Conservation (phyloP, 306 rosid species). For the Sicyos baderoa region DNA sequence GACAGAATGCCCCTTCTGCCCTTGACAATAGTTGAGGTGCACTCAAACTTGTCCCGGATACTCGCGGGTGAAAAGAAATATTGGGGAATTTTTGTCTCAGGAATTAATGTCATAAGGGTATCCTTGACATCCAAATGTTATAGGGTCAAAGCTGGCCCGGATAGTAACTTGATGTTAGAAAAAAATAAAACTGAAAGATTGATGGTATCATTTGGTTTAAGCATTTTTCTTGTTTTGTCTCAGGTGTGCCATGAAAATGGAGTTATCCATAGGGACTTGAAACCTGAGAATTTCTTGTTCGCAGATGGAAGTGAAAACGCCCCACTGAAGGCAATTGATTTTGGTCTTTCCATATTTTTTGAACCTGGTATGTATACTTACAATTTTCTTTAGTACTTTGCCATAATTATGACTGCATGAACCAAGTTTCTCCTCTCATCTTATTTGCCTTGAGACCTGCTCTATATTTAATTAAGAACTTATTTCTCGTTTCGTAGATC, state of each 20-base stretch:
- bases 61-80: too few relatives aligned
- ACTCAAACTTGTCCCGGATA: too few relatives aligned
- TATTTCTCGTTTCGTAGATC: slow-evolving; percentile 37
- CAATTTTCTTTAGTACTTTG: neutral
- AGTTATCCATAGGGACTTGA: slow-evolving; percentile 83
- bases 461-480: neutral
- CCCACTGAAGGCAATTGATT: slow-evolving; percentile 72
- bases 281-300: slow-evolving; percentile 89
- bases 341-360: slow-evolving; percentile 78
- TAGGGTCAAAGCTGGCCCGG: too few relatives aligned
- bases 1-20: too few relatives aligned
- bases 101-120: too few relatives aligned
- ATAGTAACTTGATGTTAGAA: too few relatives aligned
- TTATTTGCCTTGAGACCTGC: neutral
- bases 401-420: neutral
- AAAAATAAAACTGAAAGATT: neutral
- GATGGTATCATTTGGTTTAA: neutral
- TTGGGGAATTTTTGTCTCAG: too few relatives aligned
- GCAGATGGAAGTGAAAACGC: slow-evolving; percentile 51
- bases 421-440: neutral
- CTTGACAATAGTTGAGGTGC: too few relatives aligned
- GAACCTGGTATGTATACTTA: slow-evolving; percentile 51
- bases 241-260: slow-evolving; percentile 79
- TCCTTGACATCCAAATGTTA: too few relatives aligned
- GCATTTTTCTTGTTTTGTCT: slow-evolving; percentile 19